Evolutionary conservation across 2,329 filamentous ascomycete genomes (phyloP).

Genomic region (Sporothrix luriei): DNA sequence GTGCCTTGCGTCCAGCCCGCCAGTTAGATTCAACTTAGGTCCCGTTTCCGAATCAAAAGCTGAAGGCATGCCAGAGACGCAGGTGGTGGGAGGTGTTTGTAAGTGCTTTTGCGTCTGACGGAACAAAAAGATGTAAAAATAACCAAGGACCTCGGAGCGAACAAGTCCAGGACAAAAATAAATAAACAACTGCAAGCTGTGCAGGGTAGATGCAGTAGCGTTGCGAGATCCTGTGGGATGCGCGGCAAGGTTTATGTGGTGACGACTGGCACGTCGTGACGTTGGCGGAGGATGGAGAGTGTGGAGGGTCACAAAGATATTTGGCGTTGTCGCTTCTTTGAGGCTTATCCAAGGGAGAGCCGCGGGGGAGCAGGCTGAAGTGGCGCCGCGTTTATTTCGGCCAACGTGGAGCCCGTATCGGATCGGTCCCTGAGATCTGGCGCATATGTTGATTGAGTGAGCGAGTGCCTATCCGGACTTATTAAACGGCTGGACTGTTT

Average conservation of each 20-base stretch:
- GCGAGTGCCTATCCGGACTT: not conserved
- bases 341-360: slow-evolving; percentile 26
- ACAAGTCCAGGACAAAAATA: slow-evolving; percentile 1
- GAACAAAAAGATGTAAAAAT: slow-evolving; percentile 11
- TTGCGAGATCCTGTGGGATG: slow-evolving; percentile 13
- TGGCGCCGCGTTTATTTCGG: slow-evolving; percentile 21
- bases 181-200: not conserved
- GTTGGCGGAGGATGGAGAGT: slow-evolving; percentile 10
- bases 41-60: not conserved
- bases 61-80: not conserved
- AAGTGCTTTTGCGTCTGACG: not conserved
- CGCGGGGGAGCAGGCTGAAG: slow-evolving; percentile 27
- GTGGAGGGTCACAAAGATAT: slow-evolving; percentile 18
- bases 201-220: slow-evolving; percentile 23
- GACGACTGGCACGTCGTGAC: slow-evolving; percentile 11
- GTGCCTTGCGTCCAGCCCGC: slow-evolving; percentile 16
- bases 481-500: not conserved
- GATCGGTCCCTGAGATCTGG: not conserved
- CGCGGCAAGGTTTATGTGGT: not conserved
- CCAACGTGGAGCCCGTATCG: not conserved
- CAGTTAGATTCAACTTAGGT: not conserved
- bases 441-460: not conserved
- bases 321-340: slow-evolving; percentile 8
- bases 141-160: not conserved
- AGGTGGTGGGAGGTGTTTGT: not conserved